Evolutionary conservation across 2,329 filamentous ascomycete species (phyloP), one percentile per base, ranked within the genome.

Genomic region (Pyricularia pennisetigena): DNA sequence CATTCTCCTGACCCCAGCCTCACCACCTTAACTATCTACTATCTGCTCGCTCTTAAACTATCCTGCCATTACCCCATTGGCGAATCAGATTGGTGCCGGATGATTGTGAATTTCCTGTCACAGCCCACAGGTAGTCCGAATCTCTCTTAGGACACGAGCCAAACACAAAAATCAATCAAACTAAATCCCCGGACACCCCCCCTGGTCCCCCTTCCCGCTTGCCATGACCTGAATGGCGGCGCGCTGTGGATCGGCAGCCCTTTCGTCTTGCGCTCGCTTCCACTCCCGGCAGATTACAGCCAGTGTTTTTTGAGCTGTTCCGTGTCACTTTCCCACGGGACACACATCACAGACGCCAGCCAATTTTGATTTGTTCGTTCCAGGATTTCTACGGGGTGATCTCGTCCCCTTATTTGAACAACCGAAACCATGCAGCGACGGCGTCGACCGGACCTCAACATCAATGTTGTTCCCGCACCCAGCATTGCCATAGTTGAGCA

Each of bases 401-500:
- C 16, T 49, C 32, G 32, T 35, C 41, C 30, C 30, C 32, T 41
- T 28, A n/a, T 65, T 35, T 29, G 20, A 23, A 26, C 14, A 30
- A 28, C 26, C 32, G 24, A n/a, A 24, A 54, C 59, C 59, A 41
- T 64, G 67, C 67, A 64, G 62, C 35, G 61, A 65, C 62, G 75
- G 67, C 75, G 75, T 49, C 77, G 76, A 32, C 78, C 79, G 54
- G 77, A 79, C 68, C 74, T 79, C 67, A 79, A 76, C 71, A 75
- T 79, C 69, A 77, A 77, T 57, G 28, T 67, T 32, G 28, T 67
- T 61, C 65, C 65, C n/a, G 54, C 65, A n/a, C 28, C 65, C 28
- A 67, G 20, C 9, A 59, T 67, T 32, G 41, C 65, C 14, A 65
- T 35, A 10, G 64, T 35, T 30, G 29, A 35, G n/a, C 69, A 77